Evolutionary conservation across 768 basidiomycete genomes (phyloP).

Genomic region (Suillus alpinus): DNA sequence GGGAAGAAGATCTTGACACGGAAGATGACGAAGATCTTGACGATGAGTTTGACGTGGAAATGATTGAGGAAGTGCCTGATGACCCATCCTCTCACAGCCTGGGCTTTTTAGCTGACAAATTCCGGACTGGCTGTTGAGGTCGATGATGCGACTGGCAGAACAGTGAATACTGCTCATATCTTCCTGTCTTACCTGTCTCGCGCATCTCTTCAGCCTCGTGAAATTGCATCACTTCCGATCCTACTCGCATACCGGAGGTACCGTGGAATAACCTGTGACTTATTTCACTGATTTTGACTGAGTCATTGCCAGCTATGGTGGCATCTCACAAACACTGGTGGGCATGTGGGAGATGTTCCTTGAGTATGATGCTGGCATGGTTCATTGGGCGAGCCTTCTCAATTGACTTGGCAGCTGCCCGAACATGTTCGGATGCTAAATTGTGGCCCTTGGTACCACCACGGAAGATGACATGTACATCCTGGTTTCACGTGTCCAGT

Average conservation of each 20-base stretch:
- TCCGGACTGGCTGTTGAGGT: too few species aligned
- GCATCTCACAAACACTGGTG: constrained; percentile 28
- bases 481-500: too few species aligned
- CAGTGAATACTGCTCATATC: constrained; percentile 48
- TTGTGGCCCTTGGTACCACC: constrained; percentile 93
- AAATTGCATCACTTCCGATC: constrained; percentile 84
- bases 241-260: constrained; percentile 92
- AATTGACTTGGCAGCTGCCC: constrained; percentile 58
- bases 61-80: too few species aligned
- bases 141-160: constrained; percentile 91
- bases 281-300: constrained; percentile 41
- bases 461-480: constrained; percentile 95
- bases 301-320: constrained; percentile 22
- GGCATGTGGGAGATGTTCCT: constrained; percentile 33
- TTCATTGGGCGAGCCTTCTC: constrained; percentile 54
- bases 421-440: constrained; percentile 71
- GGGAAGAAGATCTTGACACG: too few species aligned
- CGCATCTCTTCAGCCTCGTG: constrained; percentile 57
- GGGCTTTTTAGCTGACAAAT: too few species aligned
- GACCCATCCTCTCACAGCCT: too few species aligned
- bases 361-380: constrained; percentile 65
- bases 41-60: too few species aligned
- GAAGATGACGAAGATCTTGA: too few species aligned
- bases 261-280: constrained; percentile 92
- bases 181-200: constrained; percentile 4